These are phyloP conservation scores for Vitis labrusca DNA, from an alignment of 164 flowering plant species.

Conservation along the genomic window DNA sequence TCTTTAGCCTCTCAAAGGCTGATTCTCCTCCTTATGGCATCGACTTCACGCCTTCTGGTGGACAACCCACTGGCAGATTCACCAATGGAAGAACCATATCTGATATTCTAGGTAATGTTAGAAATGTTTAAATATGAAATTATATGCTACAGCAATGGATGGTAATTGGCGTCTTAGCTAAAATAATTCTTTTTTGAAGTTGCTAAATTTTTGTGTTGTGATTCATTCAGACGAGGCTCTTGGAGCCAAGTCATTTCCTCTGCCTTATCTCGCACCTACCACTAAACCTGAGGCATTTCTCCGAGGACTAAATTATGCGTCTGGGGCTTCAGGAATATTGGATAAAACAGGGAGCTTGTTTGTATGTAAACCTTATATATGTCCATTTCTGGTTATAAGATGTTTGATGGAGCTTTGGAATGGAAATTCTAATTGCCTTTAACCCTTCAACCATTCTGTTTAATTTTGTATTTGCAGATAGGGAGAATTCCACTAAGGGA, in stretches of 20 bases:
- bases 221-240: constrained; percentile 47
- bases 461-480: constrained; percentile 31
- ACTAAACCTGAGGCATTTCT: constrained; percentile 19
- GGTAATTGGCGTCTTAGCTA: too few relatives aligned
- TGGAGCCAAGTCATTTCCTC: constrained; percentile 52
- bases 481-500: constrained; percentile 53
- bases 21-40: constrained; percentile 68
- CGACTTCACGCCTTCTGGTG: constrained; percentile 60
- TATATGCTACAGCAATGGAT: too few relatives aligned
- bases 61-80: constrained; percentile 69
- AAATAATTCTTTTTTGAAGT: too few relatives aligned
- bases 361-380: constrained; percentile 29
- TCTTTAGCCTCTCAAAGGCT: constrained; percentile 60
- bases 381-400: too few relatives aligned
- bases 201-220: too few relatives aligned
- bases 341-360: constrained; percentile 53
- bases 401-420: too few relatives aligned
- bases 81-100: constrained; percentile 64
- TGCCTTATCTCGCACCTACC: constrained; percentile 53
- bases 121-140: too few relatives aligned
- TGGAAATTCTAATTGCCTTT: neutral
- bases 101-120: constrained; percentile 46
- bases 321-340: constrained; percentile 69
- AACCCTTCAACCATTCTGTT: neutral
- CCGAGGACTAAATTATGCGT: constrained; percentile 64